Evolutionary conservation across 768 basidiomycete species (phyloP).

Genomic region (Amanita rubescens): DNA sequence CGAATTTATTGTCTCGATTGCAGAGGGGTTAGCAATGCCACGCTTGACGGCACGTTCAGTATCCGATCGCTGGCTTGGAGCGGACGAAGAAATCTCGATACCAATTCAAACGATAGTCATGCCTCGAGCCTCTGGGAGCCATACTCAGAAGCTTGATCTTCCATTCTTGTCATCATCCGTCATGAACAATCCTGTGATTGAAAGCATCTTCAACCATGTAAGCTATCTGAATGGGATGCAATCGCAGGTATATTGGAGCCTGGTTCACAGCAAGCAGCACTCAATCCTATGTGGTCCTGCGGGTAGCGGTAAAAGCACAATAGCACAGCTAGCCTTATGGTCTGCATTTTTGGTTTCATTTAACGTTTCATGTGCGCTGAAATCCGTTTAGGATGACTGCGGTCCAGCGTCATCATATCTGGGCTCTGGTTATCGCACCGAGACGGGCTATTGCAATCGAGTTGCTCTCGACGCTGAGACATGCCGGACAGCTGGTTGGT

Average conservation of each 20-base stretch:
- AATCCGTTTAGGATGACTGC: conserved; percentile 46
- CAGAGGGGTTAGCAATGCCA: conserved; percentile 47
- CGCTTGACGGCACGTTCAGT: conserved; percentile 70
- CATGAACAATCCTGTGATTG: conserved; percentile 39
- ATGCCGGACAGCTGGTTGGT: conserved; percentile 26
- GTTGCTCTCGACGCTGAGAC: conserved; percentile 44
- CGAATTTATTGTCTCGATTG: conserved; percentile 78
- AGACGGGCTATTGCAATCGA: conserved; percentile 50
- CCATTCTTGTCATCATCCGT: conserved; percentile 62
- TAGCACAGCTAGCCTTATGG: conserved; percentile 70
- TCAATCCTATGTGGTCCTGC: conserved; percentile 72
- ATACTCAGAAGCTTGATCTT: conserved; percentile 60
- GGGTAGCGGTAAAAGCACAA: conserved; percentile 71
- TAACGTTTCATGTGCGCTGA: background rate
- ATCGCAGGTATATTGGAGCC: conserved; percentile 82
- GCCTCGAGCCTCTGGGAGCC: conserved; percentile 53
- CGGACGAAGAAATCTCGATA: conserved; percentile 67
- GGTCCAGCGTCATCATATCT: conserved; percentile 32
- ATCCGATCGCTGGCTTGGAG: conserved; percentile 91
- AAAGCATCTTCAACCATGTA: conserved; percentile 36
- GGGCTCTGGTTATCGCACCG: conserved; percentile 60
- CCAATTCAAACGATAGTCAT: conserved; percentile 65
- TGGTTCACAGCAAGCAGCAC: conserved; percentile 60
- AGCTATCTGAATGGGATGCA: conserved; percentile 78
- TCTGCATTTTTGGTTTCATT: conserved; percentile 27